These are phyloP conservation scores for Xylariaceae sp. DNA, from an alignment of 2,329 filamentous ascomycete species.

Conservation along the genomic window DNA sequence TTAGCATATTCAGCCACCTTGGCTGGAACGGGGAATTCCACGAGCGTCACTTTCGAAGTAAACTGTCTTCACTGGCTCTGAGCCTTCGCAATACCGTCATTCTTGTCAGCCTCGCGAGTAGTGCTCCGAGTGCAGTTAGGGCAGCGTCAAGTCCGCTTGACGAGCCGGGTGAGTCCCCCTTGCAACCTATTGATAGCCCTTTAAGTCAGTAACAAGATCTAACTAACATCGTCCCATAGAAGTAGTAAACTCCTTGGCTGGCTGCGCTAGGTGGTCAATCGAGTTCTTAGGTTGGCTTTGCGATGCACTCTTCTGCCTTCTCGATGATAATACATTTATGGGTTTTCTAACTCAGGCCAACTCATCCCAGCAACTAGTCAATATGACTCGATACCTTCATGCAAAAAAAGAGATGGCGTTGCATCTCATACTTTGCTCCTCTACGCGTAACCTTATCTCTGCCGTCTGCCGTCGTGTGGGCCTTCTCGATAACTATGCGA, in stretches of 20 bases:
- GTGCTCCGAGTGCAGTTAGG: conserved; percentile 59
- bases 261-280: conserved; percentile 79
- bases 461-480: conserved; percentile 70
- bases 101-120: conserved; percentile 68
- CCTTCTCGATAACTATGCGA: conserved; percentile 60
- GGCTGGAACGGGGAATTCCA: conserved; percentile 72
- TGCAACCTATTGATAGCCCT: conserved; percentile 1
- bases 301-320: conserved; percentile 64
- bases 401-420: conserved; percentile 63
- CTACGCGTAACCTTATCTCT: conserved; percentile 74
- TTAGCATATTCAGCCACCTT: conserved; percentile 81
- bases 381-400: conserved; percentile 60
- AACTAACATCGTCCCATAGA: conserved; percentile 53
- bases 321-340: conserved; percentile 59
- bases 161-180: conserved; percentile 62
- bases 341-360: conserved; percentile 52
- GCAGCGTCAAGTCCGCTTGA: conserved; percentile 66
- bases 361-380: conserved; percentile 48
- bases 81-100: conserved; percentile 76
- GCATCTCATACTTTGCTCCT: conserved; percentile 74
- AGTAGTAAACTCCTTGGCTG: conserved; percentile 73
- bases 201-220: neutral
- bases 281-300: conserved; percentile 71
- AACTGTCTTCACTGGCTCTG: conserved; percentile 76
- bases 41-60: conserved; percentile 70